phyloP scores from a whole-genome alignment of 805 yeast species.

The Saccharomycopsis guyanensis region DNA sequence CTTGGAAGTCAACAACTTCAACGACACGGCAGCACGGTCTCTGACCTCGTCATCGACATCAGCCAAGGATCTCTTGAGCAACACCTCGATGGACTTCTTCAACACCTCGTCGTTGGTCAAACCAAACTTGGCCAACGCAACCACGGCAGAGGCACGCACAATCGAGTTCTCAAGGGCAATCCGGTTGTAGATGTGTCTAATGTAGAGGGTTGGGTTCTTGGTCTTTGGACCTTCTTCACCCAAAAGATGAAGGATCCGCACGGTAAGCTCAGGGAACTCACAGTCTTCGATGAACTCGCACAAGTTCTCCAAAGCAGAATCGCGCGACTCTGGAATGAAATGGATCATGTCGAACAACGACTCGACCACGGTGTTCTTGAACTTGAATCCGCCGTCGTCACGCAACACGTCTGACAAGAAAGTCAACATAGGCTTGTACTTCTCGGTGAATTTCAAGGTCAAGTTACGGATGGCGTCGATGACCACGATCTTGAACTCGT shows the following conservation, averaged over 20 bases:
- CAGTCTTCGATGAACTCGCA: constrained; percentile 98
- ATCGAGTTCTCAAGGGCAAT: constrained; percentile 93
- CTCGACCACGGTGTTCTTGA: constrained; percentile 83
- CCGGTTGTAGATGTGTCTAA: constrained; percentile 94
- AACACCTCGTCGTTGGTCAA: constrained; percentile 63
- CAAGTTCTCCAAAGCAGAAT: constrained; percentile 73
- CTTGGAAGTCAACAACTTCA: constrained; percentile 49
- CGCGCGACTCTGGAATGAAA: constrained; percentile 77
- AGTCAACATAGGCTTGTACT: constrained; percentile 71
- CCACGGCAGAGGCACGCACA: constrained; percentile 91
- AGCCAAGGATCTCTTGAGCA: constrained; percentile 74
- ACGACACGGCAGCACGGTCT: constrained; percentile 88
- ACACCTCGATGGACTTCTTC: constrained; percentile 59
- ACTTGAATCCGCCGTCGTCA: constrained; percentile 82
- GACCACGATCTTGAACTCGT: constrained; percentile 90
- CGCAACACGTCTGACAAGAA: constrained; percentile 80
- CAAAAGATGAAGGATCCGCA: constrained; percentile 82
- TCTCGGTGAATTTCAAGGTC: constrained; percentile 88
- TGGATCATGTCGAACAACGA: constrained; percentile 88
- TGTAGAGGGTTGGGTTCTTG: constrained; percentile 77
- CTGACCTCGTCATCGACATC: constrained; percentile 96
- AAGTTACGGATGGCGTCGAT: constrained; percentile 91
- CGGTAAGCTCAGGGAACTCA: constrained; percentile 88
- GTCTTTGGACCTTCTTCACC: constrained; percentile 94
- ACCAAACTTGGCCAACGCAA: constrained; percentile 87